Evolutionary conservation across 2,329 filamentous ascomycete species (phyloP).

Genomic region (Xylariaceae sp.): DNA sequence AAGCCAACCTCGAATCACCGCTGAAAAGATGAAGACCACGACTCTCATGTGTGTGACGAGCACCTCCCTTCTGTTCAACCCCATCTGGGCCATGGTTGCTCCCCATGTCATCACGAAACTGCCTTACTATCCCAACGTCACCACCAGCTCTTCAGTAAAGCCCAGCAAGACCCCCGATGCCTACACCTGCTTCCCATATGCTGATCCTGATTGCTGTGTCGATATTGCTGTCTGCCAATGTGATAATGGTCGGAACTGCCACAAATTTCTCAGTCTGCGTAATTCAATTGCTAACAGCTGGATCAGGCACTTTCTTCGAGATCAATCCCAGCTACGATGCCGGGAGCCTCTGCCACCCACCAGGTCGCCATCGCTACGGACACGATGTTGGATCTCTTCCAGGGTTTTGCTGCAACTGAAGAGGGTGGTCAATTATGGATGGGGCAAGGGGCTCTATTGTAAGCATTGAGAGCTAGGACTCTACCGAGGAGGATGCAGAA

Average conservation of each 20-base stretch:
- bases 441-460: too few relatives aligned
- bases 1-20: too few relatives aligned
- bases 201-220: constrained; percentile 24
- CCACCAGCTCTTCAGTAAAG: constrained; percentile 4
- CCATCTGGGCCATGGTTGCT: constrained; percentile 7
- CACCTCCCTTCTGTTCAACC: constrained; percentile 1
- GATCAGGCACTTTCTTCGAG: constrained; percentile 22
- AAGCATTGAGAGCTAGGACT: too few relatives aligned
- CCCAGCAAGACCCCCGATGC: background rate
- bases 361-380: constrained; percentile 16
- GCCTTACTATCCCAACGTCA: constrained; percentile 17
- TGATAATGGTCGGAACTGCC: constrained; percentile 13
- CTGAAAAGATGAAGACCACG: constrained; percentile 6
- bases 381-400: constrained; percentile 16
- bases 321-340: constrained; percentile 14
- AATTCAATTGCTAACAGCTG: background rate
- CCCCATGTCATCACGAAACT: background rate
- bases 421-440: too few relatives aligned
- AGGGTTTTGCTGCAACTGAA: constrained; percentile 18
- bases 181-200: constrained; percentile 21
- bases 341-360: constrained; percentile 16
- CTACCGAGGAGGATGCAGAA: background rate
- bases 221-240: constrained; percentile 19
- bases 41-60: constrained; percentile 10
- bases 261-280: background rate